Percentiles rank a stretch among this genome's conserved stretches.
These are phyloP conservation scores for Geotrichum europaeum DNA, from an alignment of 1,139 yeast species.

Conservation along the genomic window DNA sequence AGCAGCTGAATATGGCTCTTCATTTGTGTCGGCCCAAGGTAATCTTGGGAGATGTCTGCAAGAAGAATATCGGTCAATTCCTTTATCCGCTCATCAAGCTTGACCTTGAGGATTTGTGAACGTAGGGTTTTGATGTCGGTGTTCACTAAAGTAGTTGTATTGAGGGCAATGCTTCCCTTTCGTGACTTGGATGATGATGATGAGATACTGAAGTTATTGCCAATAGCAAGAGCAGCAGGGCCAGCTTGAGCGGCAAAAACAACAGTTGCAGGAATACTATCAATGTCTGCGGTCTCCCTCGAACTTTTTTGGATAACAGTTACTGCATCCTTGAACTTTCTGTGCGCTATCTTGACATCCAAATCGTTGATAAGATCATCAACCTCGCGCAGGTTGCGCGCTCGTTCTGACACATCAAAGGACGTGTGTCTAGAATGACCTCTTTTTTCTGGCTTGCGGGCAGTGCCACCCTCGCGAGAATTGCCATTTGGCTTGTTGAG, in stretches of 20 bases:
- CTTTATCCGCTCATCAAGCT: slow-evolving; percentile 30
- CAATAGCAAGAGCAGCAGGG: slow-evolving; percentile 17
- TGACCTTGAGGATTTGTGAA: slow-evolving; percentile 22
- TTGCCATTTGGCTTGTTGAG: slow-evolving; percentile 42
- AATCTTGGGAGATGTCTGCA: slow-evolving; percentile 34
- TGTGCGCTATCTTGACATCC: slow-evolving; percentile 60
- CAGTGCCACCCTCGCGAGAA: neutral
- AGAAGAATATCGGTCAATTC: slow-evolving; percentile 29
- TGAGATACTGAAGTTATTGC: slow-evolving; percentile 8
- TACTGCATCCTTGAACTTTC: slow-evolving; percentile 51
- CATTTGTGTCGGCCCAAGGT: slow-evolving; percentile 30
- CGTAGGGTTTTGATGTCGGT: slow-evolving; percentile 16
- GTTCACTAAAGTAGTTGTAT: slow-evolving; percentile 1
- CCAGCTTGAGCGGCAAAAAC: slow-evolving; percentile 17
- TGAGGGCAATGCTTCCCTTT: slow-evolving; percentile 6
- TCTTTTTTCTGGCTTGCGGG: slow-evolving; percentile 7
- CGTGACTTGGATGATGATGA: neutral
- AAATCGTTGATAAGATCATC: slow-evolving; percentile 63
- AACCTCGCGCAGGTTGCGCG: slow-evolving; percentile 42
- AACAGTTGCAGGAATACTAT: slow-evolving; percentile 19
- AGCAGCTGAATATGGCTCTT: slow-evolving; percentile 38
- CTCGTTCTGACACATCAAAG: slow-evolving; percentile 20
- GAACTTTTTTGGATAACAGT: slow-evolving; percentile 39
- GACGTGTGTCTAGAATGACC: slow-evolving; percentile 19
- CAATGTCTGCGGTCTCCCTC: slow-evolving; percentile 16